Evolutionary conservation across 129 eudicot species (phyloP).

Genomic region (Daucus carota): DNA sequence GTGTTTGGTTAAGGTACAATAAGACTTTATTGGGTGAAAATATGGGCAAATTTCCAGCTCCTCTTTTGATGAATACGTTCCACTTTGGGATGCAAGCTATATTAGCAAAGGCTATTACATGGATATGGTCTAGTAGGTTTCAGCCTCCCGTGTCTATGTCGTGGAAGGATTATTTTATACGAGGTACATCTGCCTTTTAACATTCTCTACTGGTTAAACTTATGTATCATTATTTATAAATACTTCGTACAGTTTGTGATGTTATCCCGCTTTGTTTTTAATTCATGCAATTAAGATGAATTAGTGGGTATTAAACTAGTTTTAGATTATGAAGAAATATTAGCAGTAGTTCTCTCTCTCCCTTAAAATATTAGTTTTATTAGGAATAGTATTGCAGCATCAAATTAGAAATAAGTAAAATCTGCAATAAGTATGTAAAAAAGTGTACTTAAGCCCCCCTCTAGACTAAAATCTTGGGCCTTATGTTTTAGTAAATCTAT

Average conservation of each 20-base stretch:
- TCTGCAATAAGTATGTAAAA: too few species aligned
- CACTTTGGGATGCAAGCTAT: conserved; percentile 96
- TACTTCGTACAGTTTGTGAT: not conserved
- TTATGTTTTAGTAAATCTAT: too few species aligned
- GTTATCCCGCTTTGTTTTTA: not conserved
- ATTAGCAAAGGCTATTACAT: conserved; percentile 64
- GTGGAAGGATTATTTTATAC: conserved; percentile 85
- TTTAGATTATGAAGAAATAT: too few species aligned
- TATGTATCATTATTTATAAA: not conserved
- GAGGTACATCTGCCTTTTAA: conserved; percentile 38
- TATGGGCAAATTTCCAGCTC: conserved; percentile 91
- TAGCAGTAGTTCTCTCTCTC: too few species aligned
- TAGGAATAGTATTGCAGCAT: too few species aligned
- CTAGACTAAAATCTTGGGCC: too few species aligned
- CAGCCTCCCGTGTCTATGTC: conserved; percentile 56
- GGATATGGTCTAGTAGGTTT: conserved; percentile 68
- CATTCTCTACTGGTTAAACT: not conserved
- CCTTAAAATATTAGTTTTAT: too few species aligned
- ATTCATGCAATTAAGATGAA: too few species aligned
- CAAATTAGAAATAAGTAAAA: too few species aligned
- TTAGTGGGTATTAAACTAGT: too few species aligned
- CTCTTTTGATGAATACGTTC: conserved; percentile 82
- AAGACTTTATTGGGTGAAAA: conserved; percentile 77
- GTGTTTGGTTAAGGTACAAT: conserved; percentile 47
- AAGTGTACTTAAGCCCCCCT: too few species aligned